Conservation (phyloP, 2,329 filamentous ascomycete genomes). For the Xylariaceae sp. region DNA sequence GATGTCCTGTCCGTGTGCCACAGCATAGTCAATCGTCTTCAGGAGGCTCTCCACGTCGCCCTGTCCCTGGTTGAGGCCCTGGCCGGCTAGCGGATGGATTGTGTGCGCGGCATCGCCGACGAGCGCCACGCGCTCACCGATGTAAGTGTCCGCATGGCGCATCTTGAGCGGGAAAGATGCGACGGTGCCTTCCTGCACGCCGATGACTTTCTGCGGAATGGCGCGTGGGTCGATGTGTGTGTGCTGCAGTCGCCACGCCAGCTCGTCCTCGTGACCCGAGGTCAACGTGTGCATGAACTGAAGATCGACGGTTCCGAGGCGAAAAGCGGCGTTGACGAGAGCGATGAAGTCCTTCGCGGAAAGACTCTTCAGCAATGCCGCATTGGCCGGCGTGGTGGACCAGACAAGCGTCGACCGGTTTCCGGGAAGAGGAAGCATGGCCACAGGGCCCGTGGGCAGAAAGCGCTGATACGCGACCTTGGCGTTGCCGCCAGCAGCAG, state of each 20-base stretch:
- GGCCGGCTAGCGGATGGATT: constrained; percentile 87
- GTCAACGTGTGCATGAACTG: constrained; percentile 69
- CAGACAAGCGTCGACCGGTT: constrained; percentile 83
- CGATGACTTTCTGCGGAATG: constrained; percentile 61
- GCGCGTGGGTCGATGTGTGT: constrained; percentile 49
- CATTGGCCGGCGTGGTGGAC: constrained; percentile 82
- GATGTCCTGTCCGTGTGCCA: constrained; percentile 80
- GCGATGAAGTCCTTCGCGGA: constrained; percentile 68
- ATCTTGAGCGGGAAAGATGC: constrained; percentile 89
- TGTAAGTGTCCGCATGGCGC: constrained; percentile 91
- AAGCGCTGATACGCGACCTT: constrained; percentile 94
- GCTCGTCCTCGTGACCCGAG: constrained; percentile 62
- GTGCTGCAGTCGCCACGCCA: constrained; percentile 76
- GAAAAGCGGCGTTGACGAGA: constrained; percentile 91
- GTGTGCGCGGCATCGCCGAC: constrained; percentile 95
- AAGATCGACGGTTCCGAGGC: constrained; percentile 72
- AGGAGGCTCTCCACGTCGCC: constrained; percentile 79
- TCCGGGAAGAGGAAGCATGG: constrained; percentile 82
- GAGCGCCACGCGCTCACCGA: constrained; percentile 81
- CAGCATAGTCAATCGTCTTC: constrained; percentile 67
- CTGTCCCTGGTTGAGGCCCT: constrained; percentile 90
- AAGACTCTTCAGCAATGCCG: constrained; percentile 72
- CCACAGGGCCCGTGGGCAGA: constrained; percentile 84
- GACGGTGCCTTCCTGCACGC: constrained; percentile 71
- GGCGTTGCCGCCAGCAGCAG: constrained; percentile 37